Percentiles rank a stretch among this genome's conserved stretches.
phyloP scores from a whole-genome alignment of 371 early-diverging fungal genomes.

The Rozella allomycis region DNA sequence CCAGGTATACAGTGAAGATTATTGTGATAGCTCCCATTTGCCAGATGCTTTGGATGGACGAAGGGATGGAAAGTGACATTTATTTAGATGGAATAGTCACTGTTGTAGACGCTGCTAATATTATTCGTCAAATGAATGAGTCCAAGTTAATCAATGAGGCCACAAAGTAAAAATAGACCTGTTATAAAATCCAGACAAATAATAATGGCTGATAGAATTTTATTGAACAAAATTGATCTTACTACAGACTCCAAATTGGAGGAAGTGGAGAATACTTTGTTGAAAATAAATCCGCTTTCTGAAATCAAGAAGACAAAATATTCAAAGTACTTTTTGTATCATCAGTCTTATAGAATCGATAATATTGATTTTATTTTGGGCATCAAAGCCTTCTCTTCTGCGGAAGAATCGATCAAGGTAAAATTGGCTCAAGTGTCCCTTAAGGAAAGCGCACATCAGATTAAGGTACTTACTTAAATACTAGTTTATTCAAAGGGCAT shows the following conservation, averaged over 20 bases:
- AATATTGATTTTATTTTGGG: slow-evolving; percentile 48
- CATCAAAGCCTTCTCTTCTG: slow-evolving; percentile 44
- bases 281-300: slow-evolving; percentile 12
- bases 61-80: slow-evolving; percentile 62
- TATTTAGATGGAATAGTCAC: slow-evolving; percentile 83
- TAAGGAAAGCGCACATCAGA: not conserved
- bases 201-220: slow-evolving; percentile 78
- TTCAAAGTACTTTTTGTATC: slow-evolving; percentile 7
- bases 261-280: not conserved
- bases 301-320: slow-evolving; percentile 6
- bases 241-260: slow-evolving; percentile 11
- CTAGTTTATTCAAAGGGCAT: slow-evolving; percentile 13
- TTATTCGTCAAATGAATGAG: slow-evolving; percentile 26
- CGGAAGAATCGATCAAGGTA: slow-evolving; percentile 14
- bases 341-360: slow-evolving; percentile 16
- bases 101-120: slow-evolving; percentile 69
- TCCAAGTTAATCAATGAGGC: slow-evolving; percentile 44
- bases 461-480: not conserved
- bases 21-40: slow-evolving; percentile 56
- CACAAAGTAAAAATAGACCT: slow-evolving; percentile 22
- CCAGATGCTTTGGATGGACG: slow-evolving; percentile 89
- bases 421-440: slow-evolving; percentile 7
- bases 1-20: slow-evolving; percentile 20
- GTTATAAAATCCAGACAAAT: slow-evolving; percentile 51
- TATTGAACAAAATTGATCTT: slow-evolving; percentile 84